phyloP scores from a whole-genome alignment of 2,329 filamentous ascomycete genomes.

The Graphiopsis chlorocephala region DNA sequence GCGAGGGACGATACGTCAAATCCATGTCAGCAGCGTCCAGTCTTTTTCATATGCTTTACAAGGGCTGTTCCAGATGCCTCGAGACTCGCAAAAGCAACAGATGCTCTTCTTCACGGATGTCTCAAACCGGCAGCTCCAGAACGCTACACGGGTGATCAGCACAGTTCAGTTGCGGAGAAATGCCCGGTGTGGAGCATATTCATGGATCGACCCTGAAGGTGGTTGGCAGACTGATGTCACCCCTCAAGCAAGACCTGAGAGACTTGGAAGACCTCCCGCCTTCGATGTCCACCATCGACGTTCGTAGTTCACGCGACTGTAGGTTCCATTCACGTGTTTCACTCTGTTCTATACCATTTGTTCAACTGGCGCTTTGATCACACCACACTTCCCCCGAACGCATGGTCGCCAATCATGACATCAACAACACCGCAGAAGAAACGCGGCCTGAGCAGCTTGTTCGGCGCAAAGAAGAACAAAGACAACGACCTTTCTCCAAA shows the following conservation, averaged over 20 bases:
- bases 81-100: background rate
- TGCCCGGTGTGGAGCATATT: background rate
- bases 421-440: slow-evolving; percentile 14
- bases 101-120: background rate
- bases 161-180: slow-evolving; percentile 1
- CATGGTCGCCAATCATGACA: background rate
- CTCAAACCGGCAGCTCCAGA: background rate
- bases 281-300: background rate
- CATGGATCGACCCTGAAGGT: background rate
- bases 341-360: background rate
- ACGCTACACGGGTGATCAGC: background rate
- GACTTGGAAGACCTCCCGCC: slow-evolving; percentile 3
- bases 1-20: background rate
- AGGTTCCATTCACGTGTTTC: background rate
- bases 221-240: slow-evolving; percentile 9
- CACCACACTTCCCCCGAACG: background rate
- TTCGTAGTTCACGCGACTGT: background rate
- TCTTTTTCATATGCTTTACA: background rate
- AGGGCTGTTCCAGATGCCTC: background rate
- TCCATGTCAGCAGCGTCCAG: background rate
- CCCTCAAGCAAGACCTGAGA: background rate
- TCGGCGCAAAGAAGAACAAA: slow-evolving; percentile 24
- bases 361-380: background rate
- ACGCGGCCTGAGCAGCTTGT: slow-evolving; percentile 22
- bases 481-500: slow-evolving; percentile 1